phyloP scores from a whole-genome alignment of 306 rosid species.

The Pterocarpus macrocarpus region DNA sequence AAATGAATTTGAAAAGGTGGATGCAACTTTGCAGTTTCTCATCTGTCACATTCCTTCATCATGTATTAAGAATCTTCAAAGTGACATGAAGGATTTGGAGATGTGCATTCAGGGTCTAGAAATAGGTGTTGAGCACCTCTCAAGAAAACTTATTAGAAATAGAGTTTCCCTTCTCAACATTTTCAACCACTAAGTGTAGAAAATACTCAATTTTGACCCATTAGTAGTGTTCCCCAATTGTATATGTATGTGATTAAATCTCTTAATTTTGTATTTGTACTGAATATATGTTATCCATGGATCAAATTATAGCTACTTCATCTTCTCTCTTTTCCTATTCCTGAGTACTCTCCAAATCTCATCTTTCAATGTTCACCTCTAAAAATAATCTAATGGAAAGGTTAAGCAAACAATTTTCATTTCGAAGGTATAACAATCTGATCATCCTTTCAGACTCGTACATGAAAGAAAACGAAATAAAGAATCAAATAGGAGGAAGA shows the following conservation, averaged over 20 bases:
- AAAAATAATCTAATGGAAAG: background rate
- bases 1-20: slow-evolving; percentile 50
- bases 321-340: background rate
- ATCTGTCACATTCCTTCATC: slow-evolving; percentile 35
- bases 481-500: background rate
- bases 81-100: slow-evolving; percentile 43
- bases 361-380: slow-evolving; percentile 2
- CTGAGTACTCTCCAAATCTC: background rate
- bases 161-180: slow-evolving; percentile 55
- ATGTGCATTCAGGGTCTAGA: slow-evolving; percentile 46
- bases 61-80: slow-evolving; percentile 22
- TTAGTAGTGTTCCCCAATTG: slow-evolving; percentile 35
- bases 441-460: no score
- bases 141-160: slow-evolving; percentile 49
- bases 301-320: slow-evolving; percentile 21
- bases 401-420: background rate
- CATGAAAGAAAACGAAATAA: slow-evolving; percentile 1
- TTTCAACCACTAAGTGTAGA: slow-evolving; percentile 24
- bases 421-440: background rate
- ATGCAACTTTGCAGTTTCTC: slow-evolving; percentile 44
- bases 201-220: slow-evolving; percentile 1
- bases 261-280: background rate
- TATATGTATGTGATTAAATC: slow-evolving; percentile 47
- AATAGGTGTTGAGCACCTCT: slow-evolving; percentile 38
- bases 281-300: background rate